A percentile compares a stretch with the other conserved stretches of the same genome.
phyloP scores from a whole-genome alignment of 768 basidiomycete species.

The Pleurotus salmoneostramineus region DNA sequence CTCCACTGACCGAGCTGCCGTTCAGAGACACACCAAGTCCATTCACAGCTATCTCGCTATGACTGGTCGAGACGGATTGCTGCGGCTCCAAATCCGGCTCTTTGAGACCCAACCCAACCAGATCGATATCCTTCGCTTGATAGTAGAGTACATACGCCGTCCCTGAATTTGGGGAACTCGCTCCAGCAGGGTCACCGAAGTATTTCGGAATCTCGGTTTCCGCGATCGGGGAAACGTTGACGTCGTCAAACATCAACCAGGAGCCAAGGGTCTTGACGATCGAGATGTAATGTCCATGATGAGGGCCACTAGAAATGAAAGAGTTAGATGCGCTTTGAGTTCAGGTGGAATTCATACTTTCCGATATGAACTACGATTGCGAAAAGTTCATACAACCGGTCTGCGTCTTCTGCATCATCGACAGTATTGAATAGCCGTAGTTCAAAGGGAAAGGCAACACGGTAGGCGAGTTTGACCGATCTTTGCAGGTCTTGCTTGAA shows the following conservation, averaged over 20 bases:
- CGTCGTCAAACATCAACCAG: conserved; percentile 97
- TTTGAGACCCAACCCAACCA: conserved; percentile 64
- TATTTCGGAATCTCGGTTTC: conserved; percentile 91
- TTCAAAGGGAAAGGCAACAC: conserved; percentile 94
- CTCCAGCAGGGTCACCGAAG: conserved; percentile 77
- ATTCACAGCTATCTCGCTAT: background rate
- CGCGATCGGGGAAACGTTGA: conserved; percentile 82
- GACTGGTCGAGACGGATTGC: conserved; percentile 5
- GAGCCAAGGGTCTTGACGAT: conserved; percentile 81
- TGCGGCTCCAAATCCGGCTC: conserved; percentile 10
- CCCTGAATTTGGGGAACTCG: conserved; percentile 45
- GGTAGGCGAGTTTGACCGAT: conserved; percentile 94
- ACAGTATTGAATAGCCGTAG: conserved; percentile 96
- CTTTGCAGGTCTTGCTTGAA: conserved; percentile 94
- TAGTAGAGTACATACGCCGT: conserved; percentile 97
- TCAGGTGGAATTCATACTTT: conserved; percentile 42
- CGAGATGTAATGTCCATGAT: conserved; percentile 97
- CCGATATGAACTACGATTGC: conserved; percentile 99
- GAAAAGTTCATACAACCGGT: conserved; percentile 90
- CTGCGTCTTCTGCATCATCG: conserved; percentile 88
- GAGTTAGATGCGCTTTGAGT: conserved; percentile 10
- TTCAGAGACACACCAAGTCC: conserved; percentile 1
- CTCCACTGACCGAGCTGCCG: background rate
- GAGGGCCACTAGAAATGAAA: conserved; percentile 69
- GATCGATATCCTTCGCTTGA: conserved; percentile 87